Percentiles rank a stretch among this genome's conserved stretches.
Conservation (phyloP, 2,329 filamentous ascomycete species). For the Trichoderma arundinaceum region DNA sequence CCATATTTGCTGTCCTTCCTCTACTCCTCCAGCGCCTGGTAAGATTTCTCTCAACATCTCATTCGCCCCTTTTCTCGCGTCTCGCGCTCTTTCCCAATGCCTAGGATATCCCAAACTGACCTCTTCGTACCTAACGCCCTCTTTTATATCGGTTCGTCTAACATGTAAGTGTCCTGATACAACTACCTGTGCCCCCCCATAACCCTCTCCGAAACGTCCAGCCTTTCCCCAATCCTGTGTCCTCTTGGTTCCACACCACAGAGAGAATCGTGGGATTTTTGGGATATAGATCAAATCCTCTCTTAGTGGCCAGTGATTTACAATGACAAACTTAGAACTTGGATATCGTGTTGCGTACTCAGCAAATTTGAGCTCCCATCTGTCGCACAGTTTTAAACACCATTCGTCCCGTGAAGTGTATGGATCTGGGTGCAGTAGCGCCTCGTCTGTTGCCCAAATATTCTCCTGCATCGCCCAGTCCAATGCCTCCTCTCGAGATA, state of each 20-base stretch:
- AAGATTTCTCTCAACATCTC: conserved; percentile 22
- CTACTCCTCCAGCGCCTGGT: not conserved
- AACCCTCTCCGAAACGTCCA: conserved; percentile 13
- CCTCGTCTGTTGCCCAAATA: conserved; percentile 22
- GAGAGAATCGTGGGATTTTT: conserved; percentile 23
- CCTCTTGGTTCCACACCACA: conserved; percentile 25
- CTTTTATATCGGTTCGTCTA: conserved; percentile 19
- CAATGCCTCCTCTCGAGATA: conserved; percentile 8
- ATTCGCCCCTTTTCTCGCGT: conserved; percentile 13
- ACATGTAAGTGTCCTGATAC: conserved; percentile 24
- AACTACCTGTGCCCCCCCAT: conserved; percentile 16
- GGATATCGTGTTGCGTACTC: conserved; percentile 20
- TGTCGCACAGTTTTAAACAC: conserved; percentile 14
- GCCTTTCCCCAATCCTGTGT: conserved; percentile 8
- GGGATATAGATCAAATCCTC: conserved; percentile 19
- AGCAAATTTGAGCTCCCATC: conserved; percentile 21
- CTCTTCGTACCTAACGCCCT: conserved; percentile 24
- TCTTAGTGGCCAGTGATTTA: conserved; percentile 21
- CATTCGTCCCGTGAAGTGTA: conserved; percentile 20
- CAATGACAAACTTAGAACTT: conserved; percentile 17
- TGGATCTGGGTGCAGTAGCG: conserved; percentile 21
- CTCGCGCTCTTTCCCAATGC: conserved; percentile 22
- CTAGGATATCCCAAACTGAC: conserved; percentile 23
- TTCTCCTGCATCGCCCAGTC: conserved; percentile 25
- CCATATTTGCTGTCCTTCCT: conserved; percentile 18